These are phyloP conservation scores for Boletus rubropictus DNA, from an alignment of 768 basidiomycete genomes.

Conservation along the genomic window DNA sequence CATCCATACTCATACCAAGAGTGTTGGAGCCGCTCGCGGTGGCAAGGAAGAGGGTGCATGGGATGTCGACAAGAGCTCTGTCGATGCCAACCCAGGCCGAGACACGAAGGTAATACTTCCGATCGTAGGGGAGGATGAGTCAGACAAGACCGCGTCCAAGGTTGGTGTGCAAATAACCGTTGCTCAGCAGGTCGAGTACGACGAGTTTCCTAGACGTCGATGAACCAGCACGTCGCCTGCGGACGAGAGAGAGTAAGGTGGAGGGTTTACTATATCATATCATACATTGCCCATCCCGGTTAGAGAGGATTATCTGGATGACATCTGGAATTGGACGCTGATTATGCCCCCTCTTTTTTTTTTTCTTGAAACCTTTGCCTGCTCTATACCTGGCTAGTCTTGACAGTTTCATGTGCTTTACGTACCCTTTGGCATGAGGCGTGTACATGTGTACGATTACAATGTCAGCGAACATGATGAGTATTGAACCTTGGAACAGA, in stretches of 20 bases:
- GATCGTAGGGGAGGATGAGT: slow-evolving; percentile 29
- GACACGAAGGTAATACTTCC: slow-evolving; percentile 34
- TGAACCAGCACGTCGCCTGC: slow-evolving; percentile 1
- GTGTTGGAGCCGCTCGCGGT: slow-evolving; percentile 38
- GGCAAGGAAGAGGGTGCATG: slow-evolving; percentile 36
- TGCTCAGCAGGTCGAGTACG: slow-evolving; percentile 51
- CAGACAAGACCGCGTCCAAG: slow-evolving; percentile 15
- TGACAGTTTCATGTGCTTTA: background rate
- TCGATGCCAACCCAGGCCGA: slow-evolving; percentile 30
- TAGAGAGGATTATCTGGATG: slow-evolving; percentile 5
- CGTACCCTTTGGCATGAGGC: background rate
- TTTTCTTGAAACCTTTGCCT: background rate
- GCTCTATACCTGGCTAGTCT: background rate
- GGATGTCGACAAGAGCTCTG: slow-evolving; percentile 38
- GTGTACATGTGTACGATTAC: background rate
- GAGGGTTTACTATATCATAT: background rate
- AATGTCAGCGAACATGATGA: background rate
- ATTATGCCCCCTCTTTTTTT: background rate
- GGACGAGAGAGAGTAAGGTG: background rate
- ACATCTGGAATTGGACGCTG: slow-evolving; percentile 8
- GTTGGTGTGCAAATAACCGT: slow-evolving; percentile 57
- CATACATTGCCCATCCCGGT: background rate
- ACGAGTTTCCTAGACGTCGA: slow-evolving; percentile 23
- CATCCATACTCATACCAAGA: slow-evolving; percentile 48
- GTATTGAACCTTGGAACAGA: too few relatives aligned